Evolutionary conservation across 139 green algal genomes (phyloP).

Genomic region (Asterochloris sp.): DNA sequence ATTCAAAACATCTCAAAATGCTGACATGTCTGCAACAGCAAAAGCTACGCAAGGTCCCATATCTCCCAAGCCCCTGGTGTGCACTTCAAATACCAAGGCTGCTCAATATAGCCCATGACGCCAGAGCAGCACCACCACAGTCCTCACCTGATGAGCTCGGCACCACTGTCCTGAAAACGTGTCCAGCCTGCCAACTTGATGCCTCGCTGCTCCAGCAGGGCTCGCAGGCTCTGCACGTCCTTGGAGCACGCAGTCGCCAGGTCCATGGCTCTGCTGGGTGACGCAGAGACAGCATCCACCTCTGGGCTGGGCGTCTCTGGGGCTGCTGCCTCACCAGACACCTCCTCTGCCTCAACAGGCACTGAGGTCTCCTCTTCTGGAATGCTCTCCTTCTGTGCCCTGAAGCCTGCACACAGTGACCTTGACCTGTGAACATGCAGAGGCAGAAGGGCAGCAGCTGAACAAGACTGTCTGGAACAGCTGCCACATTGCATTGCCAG

Average conservation of each 20-base stretch:
- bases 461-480: too few species aligned
- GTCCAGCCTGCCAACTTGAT: not conserved
- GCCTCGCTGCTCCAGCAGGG: not conserved
- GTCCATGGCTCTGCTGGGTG: too few species aligned
- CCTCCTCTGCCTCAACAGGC: too few species aligned
- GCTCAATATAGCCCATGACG: not conserved
- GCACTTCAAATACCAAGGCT: not conserved
- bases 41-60: not conserved
- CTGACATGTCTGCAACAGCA: not conserved
- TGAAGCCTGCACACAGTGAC: too few species aligned
- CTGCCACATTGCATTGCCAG: too few species aligned
- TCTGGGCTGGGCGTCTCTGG: too few species aligned
- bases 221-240: not conserved
- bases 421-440: too few species aligned
- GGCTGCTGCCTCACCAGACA: too few species aligned
- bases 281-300: too few species aligned
- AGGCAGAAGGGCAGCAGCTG: too few species aligned
- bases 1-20: not conserved
- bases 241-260: not conserved
- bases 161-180: not conserved
- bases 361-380: too few species aligned
- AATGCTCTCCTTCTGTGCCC: too few species aligned
- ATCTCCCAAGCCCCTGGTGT: not conserved
- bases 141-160: slow-evolving; percentile 10
- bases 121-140: not conserved